A percentile compares a stretch with the other conserved stretches of the same genome.
Evolutionary conservation across 805 yeast genomes (phyloP).

Genomic region (Teunomyces kruisii): DNA sequence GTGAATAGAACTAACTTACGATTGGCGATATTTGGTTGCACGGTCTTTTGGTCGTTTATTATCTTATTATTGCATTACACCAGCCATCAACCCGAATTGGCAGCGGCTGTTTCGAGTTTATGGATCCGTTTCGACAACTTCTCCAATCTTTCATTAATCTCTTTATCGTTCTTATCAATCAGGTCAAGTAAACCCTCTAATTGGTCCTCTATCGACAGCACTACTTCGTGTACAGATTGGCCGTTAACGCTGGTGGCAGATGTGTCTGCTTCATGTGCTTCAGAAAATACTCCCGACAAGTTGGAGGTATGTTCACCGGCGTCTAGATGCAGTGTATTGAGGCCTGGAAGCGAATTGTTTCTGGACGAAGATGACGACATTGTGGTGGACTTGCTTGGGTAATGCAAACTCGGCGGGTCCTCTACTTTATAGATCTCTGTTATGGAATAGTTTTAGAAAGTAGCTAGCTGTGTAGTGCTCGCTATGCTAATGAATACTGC

Average conservation of each 20-base stretch:
- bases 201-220: constrained; percentile 30
- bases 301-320: constrained; percentile 22
- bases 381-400: background rate
- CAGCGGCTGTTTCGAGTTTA: constrained; percentile 9
- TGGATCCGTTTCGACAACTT: constrained; percentile 19
- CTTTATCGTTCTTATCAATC: constrained; percentile 28
- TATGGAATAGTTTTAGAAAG: too few relatives aligned
- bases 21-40: too few relatives aligned
- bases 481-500: too few relatives aligned
- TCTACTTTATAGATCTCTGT: too few relatives aligned
- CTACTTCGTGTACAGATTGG: constrained; percentile 30
- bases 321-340: constrained; percentile 34
- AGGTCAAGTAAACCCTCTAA: constrained; percentile 19
- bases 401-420: too few relatives aligned
- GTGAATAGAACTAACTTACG: too few relatives aligned
- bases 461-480: too few relatives aligned
- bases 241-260: background rate
- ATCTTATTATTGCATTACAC: background rate
- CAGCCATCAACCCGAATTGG: background rate
- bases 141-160: constrained; percentile 26
- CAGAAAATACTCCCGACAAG: background rate
- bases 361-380: background rate
- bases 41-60: background rate
- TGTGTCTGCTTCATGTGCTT: constrained; percentile 9
- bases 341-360: constrained; percentile 19